These are phyloP conservation scores for Coemansia sp. DNA, from an alignment of 192 early-diverging fungal genomes.

Conservation along the genomic window DNA sequence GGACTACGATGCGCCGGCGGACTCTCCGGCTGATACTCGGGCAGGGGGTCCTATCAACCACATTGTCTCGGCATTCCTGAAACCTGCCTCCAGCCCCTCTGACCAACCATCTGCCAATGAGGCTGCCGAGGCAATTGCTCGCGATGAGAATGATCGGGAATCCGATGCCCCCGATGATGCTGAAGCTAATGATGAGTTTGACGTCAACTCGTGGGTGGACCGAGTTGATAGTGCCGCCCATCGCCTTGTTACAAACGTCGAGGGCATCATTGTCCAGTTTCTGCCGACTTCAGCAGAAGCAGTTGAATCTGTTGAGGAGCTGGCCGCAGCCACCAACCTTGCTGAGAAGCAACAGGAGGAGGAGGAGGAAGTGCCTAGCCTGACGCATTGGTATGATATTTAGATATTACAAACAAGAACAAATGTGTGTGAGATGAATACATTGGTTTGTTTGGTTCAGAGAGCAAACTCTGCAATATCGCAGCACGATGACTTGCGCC, in stretches of 20 bases:
- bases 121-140: background rate
- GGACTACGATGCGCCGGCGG: background rate
- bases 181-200: slow-evolving; percentile 7
- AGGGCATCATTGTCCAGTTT: slow-evolving; percentile 15
- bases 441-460: too few species aligned
- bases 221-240: slow-evolving; percentile 29
- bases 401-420: too few species aligned
- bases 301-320: background rate
- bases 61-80: background rate
- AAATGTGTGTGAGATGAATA: too few species aligned
- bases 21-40: background rate
- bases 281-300: slow-evolving; percentile 1
- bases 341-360: background rate
- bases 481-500: too few species aligned
- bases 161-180: background rate
- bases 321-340: slow-evolving; percentile 1
- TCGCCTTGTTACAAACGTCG: slow-evolving; percentile 29
- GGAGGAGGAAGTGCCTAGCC: background rate
- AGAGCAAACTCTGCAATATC: too few species aligned
- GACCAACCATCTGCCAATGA: background rate
- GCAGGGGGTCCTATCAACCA: slow-evolving; percentile 6
- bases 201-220: slow-evolving; percentile 33
- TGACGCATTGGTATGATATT: slow-evolving; percentile 1
- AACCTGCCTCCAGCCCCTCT: background rate
- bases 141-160: background rate